Evolutionary conservation across 2,329 filamentous ascomycete genomes (phyloP).

Genomic region (Pestalotiopsis sp.): DNA sequence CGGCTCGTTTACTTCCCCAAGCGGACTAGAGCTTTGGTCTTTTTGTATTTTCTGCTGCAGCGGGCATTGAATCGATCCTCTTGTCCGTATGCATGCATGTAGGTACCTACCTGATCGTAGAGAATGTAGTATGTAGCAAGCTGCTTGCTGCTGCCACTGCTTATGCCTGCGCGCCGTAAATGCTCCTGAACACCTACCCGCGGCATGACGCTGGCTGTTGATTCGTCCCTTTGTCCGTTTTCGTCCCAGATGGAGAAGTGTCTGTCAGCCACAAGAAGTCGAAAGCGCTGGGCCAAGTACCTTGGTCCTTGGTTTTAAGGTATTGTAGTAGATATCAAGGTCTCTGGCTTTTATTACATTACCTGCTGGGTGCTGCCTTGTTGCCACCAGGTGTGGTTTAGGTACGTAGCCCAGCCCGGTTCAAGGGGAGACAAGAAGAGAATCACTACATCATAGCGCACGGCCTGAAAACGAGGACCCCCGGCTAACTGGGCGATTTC

Average conservation of each 20-base stretch:
- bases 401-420: background rate
- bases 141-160: background rate
- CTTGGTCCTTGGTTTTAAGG: background rate
- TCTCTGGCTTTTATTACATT: too few species aligned
- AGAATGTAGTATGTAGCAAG: background rate
- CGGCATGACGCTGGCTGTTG: background rate
- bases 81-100: background rate
- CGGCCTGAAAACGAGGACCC: constrained; percentile 3
- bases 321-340: background rate
- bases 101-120: background rate
- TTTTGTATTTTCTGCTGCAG: background rate
- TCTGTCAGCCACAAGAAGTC: constrained; percentile 7
- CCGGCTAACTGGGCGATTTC: constrained; percentile 6
- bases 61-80: background rate
- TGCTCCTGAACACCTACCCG: background rate
- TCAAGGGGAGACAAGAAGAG: background rate
- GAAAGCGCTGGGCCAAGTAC: too few species aligned
- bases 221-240: constrained; percentile 16
- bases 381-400: background rate
- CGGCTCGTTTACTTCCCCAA: background rate
- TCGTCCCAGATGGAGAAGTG: constrained; percentile 11
- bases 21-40: background rate
- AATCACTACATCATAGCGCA: constrained; percentile 14
- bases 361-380: background rate
- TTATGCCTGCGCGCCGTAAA: background rate